Evolutionary conservation across 1,284 basidiomycete species (phyloP).

Genomic region (Vanrija pseudolonga): DNA sequence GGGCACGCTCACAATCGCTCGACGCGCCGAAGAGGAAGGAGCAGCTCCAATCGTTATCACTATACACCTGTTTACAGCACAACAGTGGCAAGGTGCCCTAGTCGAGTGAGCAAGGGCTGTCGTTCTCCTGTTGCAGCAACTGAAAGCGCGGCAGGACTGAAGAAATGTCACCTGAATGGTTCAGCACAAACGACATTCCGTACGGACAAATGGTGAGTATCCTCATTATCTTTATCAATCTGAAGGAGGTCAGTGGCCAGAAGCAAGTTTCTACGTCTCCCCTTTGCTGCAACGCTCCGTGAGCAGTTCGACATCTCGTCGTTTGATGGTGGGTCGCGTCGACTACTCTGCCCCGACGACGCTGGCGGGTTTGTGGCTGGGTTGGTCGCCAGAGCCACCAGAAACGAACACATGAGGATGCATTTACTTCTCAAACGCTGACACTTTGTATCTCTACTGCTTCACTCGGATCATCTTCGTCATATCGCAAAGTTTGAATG

Average conservation of each 20-base stretch:
- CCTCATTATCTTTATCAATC: neutral
- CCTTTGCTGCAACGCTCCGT: conserved; percentile 7
- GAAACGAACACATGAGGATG: neutral
- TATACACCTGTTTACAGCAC: neutral
- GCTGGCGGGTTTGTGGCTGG: neutral
- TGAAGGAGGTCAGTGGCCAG: conserved; percentile 29
- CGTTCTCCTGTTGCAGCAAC: neutral
- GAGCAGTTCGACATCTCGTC: neutral
- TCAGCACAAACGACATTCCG: conserved; percentile 19
- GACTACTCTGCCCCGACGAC: conserved; percentile 7
- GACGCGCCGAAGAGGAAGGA: neutral
- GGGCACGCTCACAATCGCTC: conserved; percentile 18
- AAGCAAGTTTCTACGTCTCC: conserved; percentile 24
- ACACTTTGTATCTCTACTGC: conserved; percentile 3
- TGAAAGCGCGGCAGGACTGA: conserved; percentile 20
- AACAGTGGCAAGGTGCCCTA: conserved; percentile 15
- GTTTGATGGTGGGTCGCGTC: conserved; percentile 11
- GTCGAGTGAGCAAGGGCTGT: conserved; percentile 15
- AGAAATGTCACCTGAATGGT: conserved; percentile 37
- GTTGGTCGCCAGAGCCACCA: neutral
- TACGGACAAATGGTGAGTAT: conserved; percentile 22
- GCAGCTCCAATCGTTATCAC: neutral
- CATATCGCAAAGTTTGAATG: neutral
- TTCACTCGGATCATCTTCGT: neutral
- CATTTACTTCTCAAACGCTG: neutral